Conservation (phyloP, 805 yeast genomes). For the Candida peoriensis region DNA sequence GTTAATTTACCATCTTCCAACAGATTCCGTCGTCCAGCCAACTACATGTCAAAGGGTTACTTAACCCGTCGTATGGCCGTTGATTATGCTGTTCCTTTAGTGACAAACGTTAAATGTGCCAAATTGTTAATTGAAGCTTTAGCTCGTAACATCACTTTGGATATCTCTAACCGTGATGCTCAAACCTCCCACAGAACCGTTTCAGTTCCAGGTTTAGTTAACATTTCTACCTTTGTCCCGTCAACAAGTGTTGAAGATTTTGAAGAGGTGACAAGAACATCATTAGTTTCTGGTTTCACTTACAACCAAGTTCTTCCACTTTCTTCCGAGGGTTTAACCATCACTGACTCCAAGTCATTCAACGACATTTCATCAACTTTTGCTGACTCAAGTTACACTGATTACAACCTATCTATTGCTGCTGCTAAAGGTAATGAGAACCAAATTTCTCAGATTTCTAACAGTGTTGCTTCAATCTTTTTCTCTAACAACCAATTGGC, state of each 20-base stretch:
- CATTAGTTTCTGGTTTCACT: constrained; percentile 85
- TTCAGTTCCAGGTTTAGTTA: constrained; percentile 81
- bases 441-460: constrained; percentile 55
- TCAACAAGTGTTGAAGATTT: constrained; percentile 49
- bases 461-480: constrained; percentile 71
- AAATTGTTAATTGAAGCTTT: constrained; percentile 93
- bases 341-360: constrained; percentile 62
- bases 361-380: constrained; percentile 51
- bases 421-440: constrained; percentile 69
- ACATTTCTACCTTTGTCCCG: constrained; percentile 76
- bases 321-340: constrained; percentile 53
- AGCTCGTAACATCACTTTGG: constrained; percentile 59
- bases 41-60: constrained; percentile 96
- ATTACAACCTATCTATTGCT: constrained; percentile 77
- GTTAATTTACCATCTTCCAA: constrained; percentile 95
- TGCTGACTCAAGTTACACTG: constrained; percentile 64
- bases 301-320: constrained; percentile 77
- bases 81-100: constrained; percentile 95
- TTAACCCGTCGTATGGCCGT: constrained; percentile 99
- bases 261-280: constrained; percentile 61
- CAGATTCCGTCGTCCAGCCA: constrained; percentile 98
- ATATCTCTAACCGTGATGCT: constrained; percentile 73
- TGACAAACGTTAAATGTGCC: constrained; percentile 96
- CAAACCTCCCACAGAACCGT: constrained; percentile 86
- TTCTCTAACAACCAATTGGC: constrained; percentile 74